A percentile compares a stretch with the other conserved stretches of the same genome.
Conservation (phyloP, 768 basidiomycete species). For the Coprinellus micaceus region DNA sequence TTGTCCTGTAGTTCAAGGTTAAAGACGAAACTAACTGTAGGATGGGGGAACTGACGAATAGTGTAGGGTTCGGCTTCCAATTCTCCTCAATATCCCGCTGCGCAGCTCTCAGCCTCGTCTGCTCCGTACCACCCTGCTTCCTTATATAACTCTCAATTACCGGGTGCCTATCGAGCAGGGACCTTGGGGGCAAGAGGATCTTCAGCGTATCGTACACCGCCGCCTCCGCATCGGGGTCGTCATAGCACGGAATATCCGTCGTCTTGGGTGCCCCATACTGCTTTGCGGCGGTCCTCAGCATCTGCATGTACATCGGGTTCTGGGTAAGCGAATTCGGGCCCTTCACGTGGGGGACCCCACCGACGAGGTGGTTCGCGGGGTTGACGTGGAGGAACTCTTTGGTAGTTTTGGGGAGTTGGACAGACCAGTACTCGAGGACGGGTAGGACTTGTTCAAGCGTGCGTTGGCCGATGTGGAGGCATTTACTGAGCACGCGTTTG, state of each 20-base stretch:
- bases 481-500: neutral
- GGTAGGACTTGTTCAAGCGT: slow-evolving; percentile 13
- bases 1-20: slow-evolving; percentile 10
- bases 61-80: slow-evolving; percentile 19
- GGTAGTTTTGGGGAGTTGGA: slow-evolving; percentile 16
- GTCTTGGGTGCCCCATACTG: neutral
- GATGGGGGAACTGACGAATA: slow-evolving; percentile 14
- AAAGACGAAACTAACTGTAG: neutral
- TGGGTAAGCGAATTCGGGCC: neutral
- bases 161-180: slow-evolving; percentile 12
- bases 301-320: neutral
- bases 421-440: slow-evolving; percentile 17
- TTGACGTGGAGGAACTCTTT: slow-evolving; percentile 12
- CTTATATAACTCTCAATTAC: slow-evolving; percentile 9
- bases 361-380: neutral
- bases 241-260: slow-evolving; percentile 7
- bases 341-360: neutral
- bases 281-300: neutral
- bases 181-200: slow-evolving; percentile 16
- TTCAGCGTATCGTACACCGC: slow-evolving; percentile 8
- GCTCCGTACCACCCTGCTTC: neutral
- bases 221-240: slow-evolving; percentile 11
- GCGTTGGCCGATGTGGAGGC: slow-evolving; percentile 8
- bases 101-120: neutral
- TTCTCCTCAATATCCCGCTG: slow-evolving; percentile 11